Conservation (phyloP, 768 basidiomycete species). For the Agaricus bisporus region DNA sequence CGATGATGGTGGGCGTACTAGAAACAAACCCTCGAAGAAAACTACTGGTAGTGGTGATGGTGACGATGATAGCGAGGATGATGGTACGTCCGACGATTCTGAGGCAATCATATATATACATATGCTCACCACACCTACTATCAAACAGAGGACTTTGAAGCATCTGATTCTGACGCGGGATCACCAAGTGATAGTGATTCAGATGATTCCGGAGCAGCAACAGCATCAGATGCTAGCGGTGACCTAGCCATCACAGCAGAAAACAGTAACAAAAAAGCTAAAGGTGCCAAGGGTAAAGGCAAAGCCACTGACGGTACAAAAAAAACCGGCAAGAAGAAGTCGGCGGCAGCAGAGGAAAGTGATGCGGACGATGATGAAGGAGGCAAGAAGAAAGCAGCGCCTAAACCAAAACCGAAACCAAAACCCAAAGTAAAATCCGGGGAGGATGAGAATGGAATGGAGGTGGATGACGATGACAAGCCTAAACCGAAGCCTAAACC, state of each 20-base stretch:
- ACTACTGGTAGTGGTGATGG: slow-evolving; percentile 42
- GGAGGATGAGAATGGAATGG: slow-evolving; percentile 41
- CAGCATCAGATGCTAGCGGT: slow-evolving; percentile 81
- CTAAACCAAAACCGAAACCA: slow-evolving; percentile 32
- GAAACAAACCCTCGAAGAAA: slow-evolving; percentile 34
- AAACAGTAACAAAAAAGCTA: slow-evolving; percentile 30
- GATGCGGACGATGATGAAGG: slow-evolving; percentile 37
- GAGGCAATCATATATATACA: not conserved
- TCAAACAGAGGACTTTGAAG: slow-evolving; percentile 80
- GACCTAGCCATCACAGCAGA: slow-evolving; percentile 56
- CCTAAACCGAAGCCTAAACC: slow-evolving; percentile 33
- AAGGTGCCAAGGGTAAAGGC: slow-evolving; percentile 32
- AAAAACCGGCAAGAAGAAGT: slow-evolving; percentile 18
- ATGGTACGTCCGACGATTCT: slow-evolving; percentile 35
- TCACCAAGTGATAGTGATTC: slow-evolving; percentile 77
- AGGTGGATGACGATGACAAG: slow-evolving; percentile 33
- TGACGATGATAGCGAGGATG: slow-evolving; percentile 65
- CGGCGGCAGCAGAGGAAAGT: slow-evolving; percentile 23
- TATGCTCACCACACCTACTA: not conserved
- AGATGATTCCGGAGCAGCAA: slow-evolving; percentile 63
- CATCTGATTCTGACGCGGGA: slow-evolving; percentile 79
- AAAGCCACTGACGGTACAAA: slow-evolving; percentile 28
- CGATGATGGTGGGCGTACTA: slow-evolving; percentile 52
- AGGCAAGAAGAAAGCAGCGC: slow-evolving; percentile 36
- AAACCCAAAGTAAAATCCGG: slow-evolving; percentile 41